Conservation (phyloP, 805 yeast species). For the Zygoascus bituminiphila region DNA sequence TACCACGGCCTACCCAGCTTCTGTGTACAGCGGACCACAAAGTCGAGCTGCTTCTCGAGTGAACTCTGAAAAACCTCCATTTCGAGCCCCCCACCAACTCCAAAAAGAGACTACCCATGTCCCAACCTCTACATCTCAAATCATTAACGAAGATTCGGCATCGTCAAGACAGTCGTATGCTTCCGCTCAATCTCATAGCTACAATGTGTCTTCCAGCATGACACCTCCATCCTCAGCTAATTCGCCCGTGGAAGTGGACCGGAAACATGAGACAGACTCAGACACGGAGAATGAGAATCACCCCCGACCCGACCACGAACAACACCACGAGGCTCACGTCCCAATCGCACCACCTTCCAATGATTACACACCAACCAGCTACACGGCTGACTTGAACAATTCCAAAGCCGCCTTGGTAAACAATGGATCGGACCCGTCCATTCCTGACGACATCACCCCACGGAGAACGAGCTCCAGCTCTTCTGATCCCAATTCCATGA, state of each 20-base stretch:
- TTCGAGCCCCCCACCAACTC: neutral
- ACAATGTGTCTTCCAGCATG: neutral
- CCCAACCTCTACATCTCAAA: too few species aligned
- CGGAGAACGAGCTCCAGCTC: too few species aligned
- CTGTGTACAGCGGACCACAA: conserved; percentile 2
- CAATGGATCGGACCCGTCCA: neutral
- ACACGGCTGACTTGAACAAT: neutral
- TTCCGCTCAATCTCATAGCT: neutral
- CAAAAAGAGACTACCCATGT: neutral
- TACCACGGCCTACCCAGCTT: conserved; percentile 9
- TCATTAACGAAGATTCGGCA: neutral
- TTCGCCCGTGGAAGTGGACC: neutral
- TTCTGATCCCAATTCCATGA: neutral
- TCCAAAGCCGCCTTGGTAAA: neutral
- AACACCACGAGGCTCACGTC: neutral
- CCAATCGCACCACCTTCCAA: neutral
- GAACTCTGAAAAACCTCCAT: neutral
- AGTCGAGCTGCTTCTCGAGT: neutral
- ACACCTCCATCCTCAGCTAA: neutral
- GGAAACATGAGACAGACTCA: too few species aligned
- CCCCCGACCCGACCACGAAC: neutral
- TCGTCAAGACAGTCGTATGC: neutral
- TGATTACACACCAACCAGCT: neutral
- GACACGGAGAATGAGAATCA: neutral
- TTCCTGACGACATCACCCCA: neutral